Evolutionary conservation across 2,329 filamentous ascomycete genomes (phyloP), one percentile per base, ranked within the genome.

Genomic region (Xenosphaeropsis pyriputrescens): DNA sequence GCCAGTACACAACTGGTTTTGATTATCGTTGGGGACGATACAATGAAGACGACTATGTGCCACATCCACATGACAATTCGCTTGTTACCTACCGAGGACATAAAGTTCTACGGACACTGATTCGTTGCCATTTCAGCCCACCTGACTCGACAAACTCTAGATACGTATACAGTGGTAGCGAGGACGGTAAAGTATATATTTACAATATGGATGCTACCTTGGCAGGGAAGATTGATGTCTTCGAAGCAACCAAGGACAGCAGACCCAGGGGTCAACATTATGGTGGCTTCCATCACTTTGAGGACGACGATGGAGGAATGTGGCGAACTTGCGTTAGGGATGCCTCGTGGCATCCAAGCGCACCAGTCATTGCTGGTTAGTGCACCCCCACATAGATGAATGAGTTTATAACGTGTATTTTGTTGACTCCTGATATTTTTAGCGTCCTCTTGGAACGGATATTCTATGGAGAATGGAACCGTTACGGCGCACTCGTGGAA

Each of bases 61-160:
- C 77, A 2, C 80, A 95, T 56, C 81, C 80, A 0, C 61, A 86
- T 50, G 91, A 96, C 58, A 93, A 89, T 62, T 93, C 83, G 1
- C 64, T 95, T 2, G 91, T 96, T 34, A 95, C 89, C 0, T 96
- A 93, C 67, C 75, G 85, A 18, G 89, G 89, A 8, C 91, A 98
- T 60, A 74, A 72, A 44, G 85, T 98, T 11, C 70, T 93, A 43
- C 80, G 85, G 50, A 96, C 91, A 1, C 67, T 96, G 31, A 95
- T 96, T 47, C 71, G 91, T 43, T 96, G 91, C 52, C 89, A 96
- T 59, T 98, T 98, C 60, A 91, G 84, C 22, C 91, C 91, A 0
- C 76, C 85, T 0, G 75, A 71, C 9, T 88, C 84, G 52, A 89
- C 85, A 2, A 83, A 95, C 54, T 86, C 83, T 7, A 72, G 85